Percentiles rank a stretch among this genome's conserved stretches.
Evolutionary conservation across 495 filamentous ascomycete species (phyloP).

Genomic region (Daldinia decipiens): DNA sequence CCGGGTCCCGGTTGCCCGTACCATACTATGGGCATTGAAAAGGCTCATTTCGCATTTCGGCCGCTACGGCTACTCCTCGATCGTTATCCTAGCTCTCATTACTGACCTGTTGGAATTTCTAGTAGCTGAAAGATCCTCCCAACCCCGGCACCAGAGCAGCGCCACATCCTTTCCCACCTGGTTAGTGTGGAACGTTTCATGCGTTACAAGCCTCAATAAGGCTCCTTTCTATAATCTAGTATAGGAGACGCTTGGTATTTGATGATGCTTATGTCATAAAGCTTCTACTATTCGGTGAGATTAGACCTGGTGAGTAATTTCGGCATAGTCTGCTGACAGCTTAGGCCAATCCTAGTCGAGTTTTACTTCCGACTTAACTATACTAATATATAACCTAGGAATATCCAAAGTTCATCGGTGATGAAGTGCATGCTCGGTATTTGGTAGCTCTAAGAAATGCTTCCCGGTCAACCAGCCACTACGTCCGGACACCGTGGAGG

Average conservation of each 20-base stretch:
- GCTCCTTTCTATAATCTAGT: conserved; percentile 29
- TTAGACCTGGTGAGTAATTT: conserved; percentile 41
- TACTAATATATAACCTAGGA: conserved; percentile 40
- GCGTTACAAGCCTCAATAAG: conserved; percentile 35
- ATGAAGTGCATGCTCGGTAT: conserved; percentile 38
- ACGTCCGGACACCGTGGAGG: conserved; percentile 45
- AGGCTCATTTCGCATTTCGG: conserved; percentile 14
- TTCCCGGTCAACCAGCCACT: conserved; percentile 39
- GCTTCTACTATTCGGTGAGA: conserved; percentile 31
- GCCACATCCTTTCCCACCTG: conserved; percentile 42
- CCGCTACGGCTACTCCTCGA: conserved; percentile 17
- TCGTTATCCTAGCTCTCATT: conserved; percentile 21
- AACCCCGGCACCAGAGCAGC: conserved; percentile 34
- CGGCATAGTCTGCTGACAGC: conserved; percentile 36
- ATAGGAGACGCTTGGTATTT: conserved; percentile 31
- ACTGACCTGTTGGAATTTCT: conserved; percentile 10
- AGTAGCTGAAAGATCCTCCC: conserved; percentile 25
- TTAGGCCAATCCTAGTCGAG: conserved; percentile 10
- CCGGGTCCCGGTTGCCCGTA: conserved; percentile 23
- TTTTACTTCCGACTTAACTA: conserved; percentile 18
- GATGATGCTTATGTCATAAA: conserved; percentile 46
- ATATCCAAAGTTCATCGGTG: conserved; percentile 41
- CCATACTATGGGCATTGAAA: conserved; percentile 26
- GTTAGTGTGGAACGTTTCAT: conserved; percentile 45
- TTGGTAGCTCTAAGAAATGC: conserved; percentile 45